Base-by-base conservation (phyloP, 2,329 filamentous ascomycete species). In the Periglandula ipomoeae region DNA sequence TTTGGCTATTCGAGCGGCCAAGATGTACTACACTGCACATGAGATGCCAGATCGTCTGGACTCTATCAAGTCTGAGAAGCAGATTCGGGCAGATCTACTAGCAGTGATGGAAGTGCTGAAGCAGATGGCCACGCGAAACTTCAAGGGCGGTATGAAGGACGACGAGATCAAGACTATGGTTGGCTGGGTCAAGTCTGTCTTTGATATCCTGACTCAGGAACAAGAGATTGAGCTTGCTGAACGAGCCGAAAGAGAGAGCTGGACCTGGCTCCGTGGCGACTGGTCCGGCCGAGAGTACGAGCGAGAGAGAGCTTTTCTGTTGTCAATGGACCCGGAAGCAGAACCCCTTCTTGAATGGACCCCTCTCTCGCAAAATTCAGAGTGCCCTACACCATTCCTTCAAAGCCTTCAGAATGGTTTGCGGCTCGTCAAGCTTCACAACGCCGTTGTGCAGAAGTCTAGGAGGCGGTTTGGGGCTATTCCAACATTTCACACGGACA, bases 1-100 rank as follows among this genome's bases (percentile, higher is more conserved):
- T 1, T 75, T 97, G 47, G 91, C 91, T n/a, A 97, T 98, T 56
- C 82, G 89, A 46, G 89, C 91, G 1, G 93, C 93, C 46, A 95
- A 94, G 69, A 84, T 94, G 59, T 98, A 97, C 70, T 97, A 98
- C 68, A 96, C 90, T 0, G 80, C 89, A 4, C 93, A 97, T 63
- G 87, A 94, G 60, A 78, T 90, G 47, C 89, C 90, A 1, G 85
- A 93, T 57, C 83, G 87, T 34, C 73, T 97, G 17, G 88, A 93
- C 60, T 73, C 85, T 24, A 94, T 97, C 67, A 90, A 88, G 65
- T 82, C 88, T 0, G 93, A 98, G 65, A 87, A 85, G 53, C 78
- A 86, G 55, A 85, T 98, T 43, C 83, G 93, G 38, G 76, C 85
- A 45, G 91, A 97, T 58, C 72, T 97, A 8, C 79, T 95, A 37